Base-by-base conservation (phyloP, 306 rosid species). In the Lathyrus aphaca region DNA sequence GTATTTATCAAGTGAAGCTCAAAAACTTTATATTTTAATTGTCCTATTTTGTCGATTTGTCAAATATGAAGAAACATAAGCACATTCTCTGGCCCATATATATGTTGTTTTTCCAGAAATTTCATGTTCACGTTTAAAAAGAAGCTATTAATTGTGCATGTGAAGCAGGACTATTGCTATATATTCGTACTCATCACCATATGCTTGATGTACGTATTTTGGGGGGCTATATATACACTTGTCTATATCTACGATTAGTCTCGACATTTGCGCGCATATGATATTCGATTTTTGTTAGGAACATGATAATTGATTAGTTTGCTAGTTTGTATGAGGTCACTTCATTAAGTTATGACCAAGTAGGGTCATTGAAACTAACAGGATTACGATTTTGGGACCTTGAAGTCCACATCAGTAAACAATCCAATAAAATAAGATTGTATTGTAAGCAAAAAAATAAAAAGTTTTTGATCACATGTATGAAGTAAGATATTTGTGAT, bases 271-370 rank as follows among this genome's bases (percentile, higher is more conserved):
- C 0, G 0, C 4, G 29, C 0, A 25, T 4, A 25, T 0, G 0
- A 25, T 25, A 25, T 25, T 25, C 29, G 29, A 25, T 25, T 25
- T 40, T 32, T 6, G 1, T 32, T 32, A 32, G 39, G 39, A 35
- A 8, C 10, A 35, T 35, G 8, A 51, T 49, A 9, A 51, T 21
- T 21, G 1, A 53, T 11, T 53, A 53, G 65, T 59, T 59, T 72
- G 68, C 59, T 74, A 70, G 84, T 62, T 74, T 66, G 84, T 79
- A 76, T 70, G 49, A 63, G 74, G 89, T 88, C 83, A 85, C 66
- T 82, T 73, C 85, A 85, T 53, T 68, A 57, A 72, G 78, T 35
- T 75, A 77, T 51, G 10, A 61, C 19, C 29, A 38, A 35, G 74
- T 81, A 65, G 86, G 82, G 43, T 56, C 83, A 19, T 50, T 19